phyloP scores from a whole-genome alignment of 202 grass and related monocot species.

The Setaria italica region DNA sequence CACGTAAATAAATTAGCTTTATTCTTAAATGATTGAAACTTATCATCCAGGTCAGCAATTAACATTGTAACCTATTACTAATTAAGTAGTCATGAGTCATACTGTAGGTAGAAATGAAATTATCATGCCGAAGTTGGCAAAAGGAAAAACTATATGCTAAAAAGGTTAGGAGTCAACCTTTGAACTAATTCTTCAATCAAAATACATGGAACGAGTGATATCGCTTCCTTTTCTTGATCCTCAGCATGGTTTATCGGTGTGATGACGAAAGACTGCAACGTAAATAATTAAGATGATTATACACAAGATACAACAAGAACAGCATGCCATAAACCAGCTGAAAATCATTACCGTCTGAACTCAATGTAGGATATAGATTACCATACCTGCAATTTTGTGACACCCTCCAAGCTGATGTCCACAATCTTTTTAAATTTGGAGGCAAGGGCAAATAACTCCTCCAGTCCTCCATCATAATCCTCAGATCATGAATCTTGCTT shows the following conservation, averaged over 20 bases:
- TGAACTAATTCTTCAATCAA: not conserved
- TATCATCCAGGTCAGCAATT: not conserved
- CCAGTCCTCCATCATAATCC: constrained; percentile 76
- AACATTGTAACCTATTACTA: not conserved
- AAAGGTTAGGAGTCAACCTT: not conserved
- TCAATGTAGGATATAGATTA: not conserved
- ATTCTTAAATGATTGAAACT: not conserved
- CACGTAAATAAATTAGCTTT: not conserved
- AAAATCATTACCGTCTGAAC: not conserved
- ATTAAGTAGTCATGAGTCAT: not conserved
- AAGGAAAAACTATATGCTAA: not conserved
- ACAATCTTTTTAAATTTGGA: constrained; percentile 60
- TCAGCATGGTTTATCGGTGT: constrained; percentile 13
- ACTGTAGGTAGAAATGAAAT: not conserved
- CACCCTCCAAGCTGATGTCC: constrained; percentile 52
- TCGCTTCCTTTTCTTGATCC: not conserved
- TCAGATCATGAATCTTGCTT: constrained; percentile 77
- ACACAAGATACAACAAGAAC: not conserved
- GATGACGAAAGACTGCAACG: constrained; percentile 40
- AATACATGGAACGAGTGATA: not conserved
- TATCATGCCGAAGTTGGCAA: not conserved
- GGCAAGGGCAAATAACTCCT: constrained; percentile 71
- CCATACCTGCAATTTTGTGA: constrained; percentile 79
- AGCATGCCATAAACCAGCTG: not conserved
- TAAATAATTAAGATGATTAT: constrained; percentile 8